Base-by-base conservation (phyloP, 2,329 filamentous ascomycete species). In the Knoxdaviesia proteae region DNA sequence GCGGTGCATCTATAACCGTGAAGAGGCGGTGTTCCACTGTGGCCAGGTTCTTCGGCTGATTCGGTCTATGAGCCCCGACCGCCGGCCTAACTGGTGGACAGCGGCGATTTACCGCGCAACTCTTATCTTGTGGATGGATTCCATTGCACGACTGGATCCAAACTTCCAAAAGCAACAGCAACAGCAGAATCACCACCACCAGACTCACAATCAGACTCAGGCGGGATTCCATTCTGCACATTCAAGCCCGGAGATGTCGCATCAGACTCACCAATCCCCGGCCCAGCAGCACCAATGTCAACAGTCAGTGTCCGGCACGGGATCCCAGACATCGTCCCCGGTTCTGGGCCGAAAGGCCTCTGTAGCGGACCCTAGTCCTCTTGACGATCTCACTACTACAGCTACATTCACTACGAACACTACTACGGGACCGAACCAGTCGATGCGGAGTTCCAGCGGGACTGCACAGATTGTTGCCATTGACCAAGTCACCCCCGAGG, bases 31-130 rank as follows among this genome's bases (percentile, higher is more conserved):
- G 41, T 75, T 75, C 55, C 78, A 82, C 53, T 74, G 71, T 47
- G 77, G 77, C 1, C 78, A 83, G 56, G 67, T 81, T 4, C 59
- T 80, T 38, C 66, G 74, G 4, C 62, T 80, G 7, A 57, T 81
- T 36, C 63, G 69, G 6, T 59, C 61, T 9, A 80, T 82, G 68
- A 66, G 71, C 2, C 58, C 61, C 32, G 68, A 73, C 40, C 63
- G 69, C 3, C 68, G 75, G 29, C 78, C 78, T 5, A 69, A 67
- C 35, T 84, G 78, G 78, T 83, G 77, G 77, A 62, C 74, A n/a
- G 70, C 67, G 2, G 77, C 76, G 3, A 61, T 82, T 36, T 82
- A 83, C 53, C 72, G 79, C n/a, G 76, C 68, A 2, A 67, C 67
- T 4, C 59, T 80, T 44, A 67, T 76, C 36, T 59, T 78, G 3